Percentiles rank a stretch among this genome's conserved stretches.
Evolutionary conservation across 2,329 filamentous ascomycete genomes (phyloP).

Genomic region (Fusarium euwallaceae): DNA sequence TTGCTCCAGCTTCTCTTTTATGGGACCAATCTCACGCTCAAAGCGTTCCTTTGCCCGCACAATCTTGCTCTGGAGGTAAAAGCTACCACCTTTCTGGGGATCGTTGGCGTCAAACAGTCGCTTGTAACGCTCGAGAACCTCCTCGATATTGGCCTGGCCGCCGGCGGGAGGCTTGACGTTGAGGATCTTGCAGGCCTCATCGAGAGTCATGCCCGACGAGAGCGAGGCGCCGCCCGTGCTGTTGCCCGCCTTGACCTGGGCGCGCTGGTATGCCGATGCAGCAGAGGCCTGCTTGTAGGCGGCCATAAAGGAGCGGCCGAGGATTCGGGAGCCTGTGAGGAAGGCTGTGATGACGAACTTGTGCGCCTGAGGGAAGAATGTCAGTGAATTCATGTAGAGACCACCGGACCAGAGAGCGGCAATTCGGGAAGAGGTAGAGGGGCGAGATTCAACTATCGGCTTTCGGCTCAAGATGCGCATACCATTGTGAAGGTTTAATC

Average conservation of each 20-base stretch:
- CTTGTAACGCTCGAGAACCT: conserved; percentile 91
- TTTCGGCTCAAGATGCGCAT: conserved; percentile 26
- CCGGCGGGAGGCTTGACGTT: conserved; percentile 88
- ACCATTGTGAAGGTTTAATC: conserved; percentile 47
- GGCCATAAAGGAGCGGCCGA: conserved; percentile 92
- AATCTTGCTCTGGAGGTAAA: conserved; percentile 98
- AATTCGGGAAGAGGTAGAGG: conserved; percentile 23
- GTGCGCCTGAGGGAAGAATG: conserved; percentile 76
- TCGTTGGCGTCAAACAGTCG: conserved; percentile 94
- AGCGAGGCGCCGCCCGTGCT: conserved; percentile 65
- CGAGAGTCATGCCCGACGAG: conserved; percentile 85
- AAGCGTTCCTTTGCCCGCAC: conserved; percentile 91
- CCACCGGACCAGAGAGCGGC: conserved; percentile 12
- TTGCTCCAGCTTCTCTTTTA: conserved; percentile 76
- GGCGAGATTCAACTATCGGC: conserved; percentile 22
- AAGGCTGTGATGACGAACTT: conserved; percentile 90
- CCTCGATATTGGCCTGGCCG: conserved; percentile 82
- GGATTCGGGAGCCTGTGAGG: conserved; percentile 88
- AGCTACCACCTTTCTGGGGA: conserved; percentile 94
- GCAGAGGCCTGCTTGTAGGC: conserved; percentile 96
- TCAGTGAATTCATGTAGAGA: conserved; percentile 27
- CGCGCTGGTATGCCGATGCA: conserved; percentile 83
- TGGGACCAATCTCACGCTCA: conserved; percentile 84
- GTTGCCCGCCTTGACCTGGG: conserved; percentile 73
- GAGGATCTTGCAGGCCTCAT: conserved; percentile 97